Percentiles rank a stretch among this genome's conserved stretches.
phyloP scores from a whole-genome alignment of 805 yeast species.

The Ogataea kodamae region DNA sequence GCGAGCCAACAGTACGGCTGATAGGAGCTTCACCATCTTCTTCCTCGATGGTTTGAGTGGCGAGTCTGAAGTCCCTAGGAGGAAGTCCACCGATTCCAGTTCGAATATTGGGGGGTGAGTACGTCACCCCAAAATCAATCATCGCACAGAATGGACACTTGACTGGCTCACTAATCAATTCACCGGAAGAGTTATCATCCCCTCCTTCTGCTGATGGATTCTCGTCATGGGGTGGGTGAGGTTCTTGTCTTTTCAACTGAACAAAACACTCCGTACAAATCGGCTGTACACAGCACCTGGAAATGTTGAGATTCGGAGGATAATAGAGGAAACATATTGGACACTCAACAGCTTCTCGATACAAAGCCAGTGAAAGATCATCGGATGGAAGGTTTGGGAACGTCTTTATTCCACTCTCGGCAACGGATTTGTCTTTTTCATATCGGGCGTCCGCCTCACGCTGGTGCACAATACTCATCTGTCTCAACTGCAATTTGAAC shows the following conservation, averaged over 20 bases:
- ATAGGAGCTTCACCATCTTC: too few relatives aligned
- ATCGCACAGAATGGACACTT: constrained; percentile 93
- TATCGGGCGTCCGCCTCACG: constrained; percentile 34
- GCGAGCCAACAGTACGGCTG: too few relatives aligned
- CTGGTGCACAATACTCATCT: constrained; percentile 37
- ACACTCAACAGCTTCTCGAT: constrained; percentile 73
- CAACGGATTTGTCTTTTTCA: constrained; percentile 28
- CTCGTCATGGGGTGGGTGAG: constrained; percentile 88
- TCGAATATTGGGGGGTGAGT: constrained; percentile 58
- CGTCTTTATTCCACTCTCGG: constrained; percentile 24
- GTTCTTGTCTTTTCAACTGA: constrained; percentile 85
- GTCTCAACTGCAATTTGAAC: constrained; percentile 38
- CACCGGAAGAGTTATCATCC: constrained; percentile 45
- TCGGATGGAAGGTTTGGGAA: constrained; percentile 37
- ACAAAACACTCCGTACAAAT: constrained; percentile 97
- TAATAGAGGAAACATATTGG: constrained; percentile 91
- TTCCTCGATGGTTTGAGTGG: constrained; percentile 22
- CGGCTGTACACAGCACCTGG: constrained; percentile 89
- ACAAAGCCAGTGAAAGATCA: constrained; percentile 54
- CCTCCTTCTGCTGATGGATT: constrained; percentile 24
- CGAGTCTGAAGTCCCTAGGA: constrained; percentile 41
- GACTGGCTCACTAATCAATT: constrained; percentile 81
- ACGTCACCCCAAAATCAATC: constrained; percentile 79
- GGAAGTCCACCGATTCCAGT: constrained; percentile 56
- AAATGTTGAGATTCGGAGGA: constrained; percentile 71